Base-by-base conservation (phyloP, 805 yeast species). In the Pichia occidentalis region DNA sequence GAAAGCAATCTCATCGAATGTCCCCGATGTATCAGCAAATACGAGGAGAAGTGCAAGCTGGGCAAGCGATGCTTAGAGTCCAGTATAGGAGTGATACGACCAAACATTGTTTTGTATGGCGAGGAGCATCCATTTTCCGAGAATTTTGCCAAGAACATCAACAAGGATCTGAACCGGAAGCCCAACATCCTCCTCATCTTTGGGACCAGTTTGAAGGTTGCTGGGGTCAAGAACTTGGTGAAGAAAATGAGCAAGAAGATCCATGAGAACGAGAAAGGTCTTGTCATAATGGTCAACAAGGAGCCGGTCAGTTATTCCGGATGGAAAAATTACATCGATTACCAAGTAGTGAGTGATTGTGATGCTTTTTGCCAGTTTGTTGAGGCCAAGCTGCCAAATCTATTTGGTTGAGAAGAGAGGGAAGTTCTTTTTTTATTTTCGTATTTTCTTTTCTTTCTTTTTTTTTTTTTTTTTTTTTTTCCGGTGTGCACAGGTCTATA, bases 131-230 rank as follows among this genome's bases (percentile, higher is more conserved):
- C 96, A 1, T 75, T 77, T 45, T 77, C 87, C 5, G 95, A 85
- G 44, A 61, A 68, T n/a, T 76, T 90, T 29, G 82, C 94, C 2
- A 70, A 68, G 32, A 86, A 87, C 7, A 60, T 85, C 27, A 70
- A 65, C 34, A 65, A 71, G 16, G 97, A 90, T 60, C 53, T 85
- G 41, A 68, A 64, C 43, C 64, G 72, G 29, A 69, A 65, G 42
- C 95, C 97, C 0, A 95, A 87, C 53, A 56, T 85, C 43, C 67
- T 92, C 33, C 61, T 90, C n/a, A 82, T 90, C 9, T 79, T 85
- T 72, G 98, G 98, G 0, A 92, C 98, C 0, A 85, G 96, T 4
- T 65, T 92, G 28, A 84, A 79, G 61, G 97, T 90, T 10, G 84
- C 80, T 47, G 98, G 98, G 1, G 88, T 92, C 32, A 82, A 78